Evolutionary conservation across 306 rosid species (phyloP).

Genomic region (Nissolia schottii): DNA sequence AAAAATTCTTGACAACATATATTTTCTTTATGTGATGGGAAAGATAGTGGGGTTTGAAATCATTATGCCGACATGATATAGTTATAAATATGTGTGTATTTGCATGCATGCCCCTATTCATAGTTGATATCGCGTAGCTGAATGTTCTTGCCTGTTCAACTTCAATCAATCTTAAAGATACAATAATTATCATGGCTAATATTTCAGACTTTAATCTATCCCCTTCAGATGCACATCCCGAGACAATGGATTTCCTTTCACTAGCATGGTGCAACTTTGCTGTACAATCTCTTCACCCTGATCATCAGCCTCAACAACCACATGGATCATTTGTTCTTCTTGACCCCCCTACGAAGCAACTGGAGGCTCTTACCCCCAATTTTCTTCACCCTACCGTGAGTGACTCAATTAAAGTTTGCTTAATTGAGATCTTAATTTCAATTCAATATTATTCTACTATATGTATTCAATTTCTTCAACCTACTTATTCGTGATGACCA

Average conservation of each 20-base stretch:
- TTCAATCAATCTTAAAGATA: background rate
- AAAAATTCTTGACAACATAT: too few relatives aligned
- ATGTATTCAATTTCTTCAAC: background rate
- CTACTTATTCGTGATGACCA: background rate
- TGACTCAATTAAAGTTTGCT: background rate
- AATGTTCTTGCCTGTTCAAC: slow-evolving; percentile 12
- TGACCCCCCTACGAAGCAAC: slow-evolving; percentile 43
- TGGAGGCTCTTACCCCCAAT: slow-evolving; percentile 37
- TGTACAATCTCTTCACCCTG: slow-evolving; percentile 73
- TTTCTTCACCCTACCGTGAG: slow-evolving; percentile 46
- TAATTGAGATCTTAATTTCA: background rate
- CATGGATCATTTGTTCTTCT: slow-evolving; percentile 48
- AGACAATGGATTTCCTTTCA: slow-evolving; percentile 85
- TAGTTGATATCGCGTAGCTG: slow-evolving; percentile 17
- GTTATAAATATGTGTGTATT: slow-evolving; percentile 21
- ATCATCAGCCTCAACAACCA: slow-evolving; percentile 53
- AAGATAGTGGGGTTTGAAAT: slow-evolving; percentile 22
- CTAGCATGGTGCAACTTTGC: slow-evolving; percentile 88
- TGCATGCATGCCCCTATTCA: slow-evolving; percentile 32
- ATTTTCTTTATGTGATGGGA: background rate
- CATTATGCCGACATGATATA: slow-evolving; percentile 19
- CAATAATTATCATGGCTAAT: slow-evolving; percentile 42
- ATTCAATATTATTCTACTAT: background rate
- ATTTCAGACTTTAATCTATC: slow-evolving; percentile 43
- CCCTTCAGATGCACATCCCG: slow-evolving; percentile 81